Evolutionary conservation across 192 early-diverging fungal species (phyloP), one percentile per base, ranked within the genome.

Genomic region (Entomortierella lignicola): DNA sequence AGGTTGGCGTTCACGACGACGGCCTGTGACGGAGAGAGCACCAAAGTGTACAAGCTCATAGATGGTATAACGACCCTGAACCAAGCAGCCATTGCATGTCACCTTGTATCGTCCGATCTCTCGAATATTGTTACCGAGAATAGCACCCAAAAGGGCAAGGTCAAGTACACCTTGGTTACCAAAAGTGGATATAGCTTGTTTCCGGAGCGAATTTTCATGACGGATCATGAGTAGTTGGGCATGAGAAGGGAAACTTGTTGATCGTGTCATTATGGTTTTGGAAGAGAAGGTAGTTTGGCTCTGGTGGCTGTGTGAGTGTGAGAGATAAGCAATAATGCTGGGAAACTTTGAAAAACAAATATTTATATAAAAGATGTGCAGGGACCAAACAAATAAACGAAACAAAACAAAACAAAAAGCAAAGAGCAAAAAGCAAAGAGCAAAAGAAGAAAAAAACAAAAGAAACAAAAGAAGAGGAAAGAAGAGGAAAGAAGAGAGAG

Each of bases 11-110:
- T 58, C 32, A 42, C 57, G 48, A 25, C 42, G 54, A 32, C 67
- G 75, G 18, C 75, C 62, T 0, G 75, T 70, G 3, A 67, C 68
- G 10, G 60, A 55, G 10, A 79, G 63, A 8, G 57, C 56, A 0
- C 75, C 75, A 31, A 66, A 79, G 25, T 79, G 66, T 2, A 79
- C 67, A 20, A 79, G 62, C 21, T 79, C 75, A 25, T 79, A 70
- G 39, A 79, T 70, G 0, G 75, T 42, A 34, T 66, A 79, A 21
- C 65, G 61, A 1, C 75, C 75, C 0, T 65, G 61, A 7, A 70
- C 63, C 2, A 70, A 29, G 10, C n/a, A 13, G 0, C 75, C 75
- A 39, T 79, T 67, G 41, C 75, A 79, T 47, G 75, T 79, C 15
- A 79, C 68, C 26, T 39, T 52, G 55, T 66, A 79, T 4, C 75